Evolutionary conservation across 768 basidiomycete species (phyloP), one percentile per base, ranked within the genome.

Genomic region (Leucocoprinus leucothites): DNA sequence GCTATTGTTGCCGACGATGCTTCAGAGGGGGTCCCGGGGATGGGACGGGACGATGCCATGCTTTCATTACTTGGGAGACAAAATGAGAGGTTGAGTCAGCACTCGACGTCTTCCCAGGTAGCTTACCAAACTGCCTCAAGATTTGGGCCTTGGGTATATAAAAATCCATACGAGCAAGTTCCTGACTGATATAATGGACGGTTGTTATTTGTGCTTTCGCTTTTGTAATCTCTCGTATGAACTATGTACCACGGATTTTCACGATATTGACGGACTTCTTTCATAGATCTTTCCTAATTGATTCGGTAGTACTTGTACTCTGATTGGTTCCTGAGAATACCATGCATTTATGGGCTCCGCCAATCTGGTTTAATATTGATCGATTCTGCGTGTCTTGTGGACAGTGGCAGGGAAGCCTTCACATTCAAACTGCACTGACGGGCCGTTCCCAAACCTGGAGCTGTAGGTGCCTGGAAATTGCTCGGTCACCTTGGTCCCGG

Each of bases 1-100:
- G 84, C 82, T 3, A 81, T 87, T 44, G 63, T 87, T 9, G 83
- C 81, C 0, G 80, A 84, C 48, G 81, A 82, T 50, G 69, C 31
- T 40, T 65, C 60, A 22, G 62, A 64, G 21, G 67, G 63, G 26
- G 50, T 64, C 40, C 56, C 28, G 38, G 64, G 58, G 3, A 63
- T 65, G 59, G 71, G 70, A 9, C 57, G 60, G 24, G 74, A 77
- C 43, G 72, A 76, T 57, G 72, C 75, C 22, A 70, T 69, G 70
- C 60, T 67, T 55, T 69, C 71, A 44, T 61, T 76, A 18, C 56
- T 78, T 52, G 71, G 71, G 24, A 59, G 60, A 11, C 47, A 42
- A 45, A 50, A 40, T 43, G 58, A 48, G 3, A 58, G 40, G 35
- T 56, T 60, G 8, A 34, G 53, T n/a, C 49, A 56, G 38, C 45